Evolutionary conservation across 2,329 filamentous ascomycete genomes (phyloP).

Genomic region (Beauveria pseudobassiana): DNA sequence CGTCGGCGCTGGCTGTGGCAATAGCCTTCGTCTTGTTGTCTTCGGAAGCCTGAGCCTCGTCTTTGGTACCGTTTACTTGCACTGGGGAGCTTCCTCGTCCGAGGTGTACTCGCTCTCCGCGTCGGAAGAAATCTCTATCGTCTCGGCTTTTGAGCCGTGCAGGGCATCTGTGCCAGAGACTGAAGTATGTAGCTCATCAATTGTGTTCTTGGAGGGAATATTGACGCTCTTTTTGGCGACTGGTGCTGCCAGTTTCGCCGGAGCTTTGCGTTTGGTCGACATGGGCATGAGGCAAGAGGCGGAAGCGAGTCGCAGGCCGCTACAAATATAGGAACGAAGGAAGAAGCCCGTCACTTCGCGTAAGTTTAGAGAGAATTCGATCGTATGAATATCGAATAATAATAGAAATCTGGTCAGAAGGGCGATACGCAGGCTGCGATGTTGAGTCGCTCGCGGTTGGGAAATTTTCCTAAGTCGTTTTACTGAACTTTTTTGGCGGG

Average conservation of each 20-base stretch:
- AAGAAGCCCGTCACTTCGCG: neutral
- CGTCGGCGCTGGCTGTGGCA: slow-evolving; percentile 21
- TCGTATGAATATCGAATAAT: neutral
- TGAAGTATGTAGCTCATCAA: slow-evolving; percentile 52
- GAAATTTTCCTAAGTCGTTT: slow-evolving; percentile 10
- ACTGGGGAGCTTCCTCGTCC: slow-evolving; percentile 31
- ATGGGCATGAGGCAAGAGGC: slow-evolving; percentile 29
- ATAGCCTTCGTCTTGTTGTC: slow-evolving; percentile 21
- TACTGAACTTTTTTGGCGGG: slow-evolving; percentile 15
- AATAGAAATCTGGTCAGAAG: neutral
- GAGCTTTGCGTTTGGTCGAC: slow-evolving; percentile 55
- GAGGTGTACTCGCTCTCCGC: slow-evolving; percentile 39
- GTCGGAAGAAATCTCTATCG: slow-evolving; percentile 53
- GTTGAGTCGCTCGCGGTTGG: slow-evolving; percentile 1
- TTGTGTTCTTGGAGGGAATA: slow-evolving; percentile 37
- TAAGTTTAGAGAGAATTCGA: neutral
- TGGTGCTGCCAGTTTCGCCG: slow-evolving; percentile 49
- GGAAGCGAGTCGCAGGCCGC: neutral
- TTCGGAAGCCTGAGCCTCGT: slow-evolving; percentile 13
- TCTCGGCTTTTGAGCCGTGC: slow-evolving; percentile 30
- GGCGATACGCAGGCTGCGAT: neutral
- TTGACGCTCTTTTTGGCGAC: slow-evolving; percentile 47
- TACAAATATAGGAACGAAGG: neutral
- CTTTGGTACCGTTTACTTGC: slow-evolving; percentile 14
- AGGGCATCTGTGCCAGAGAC: slow-evolving; percentile 39